These are phyloP conservation scores for Gaeumannomyces sp. DNA, from an alignment of 2,329 filamentous ascomycete species.

Conservation along the genomic window DNA sequence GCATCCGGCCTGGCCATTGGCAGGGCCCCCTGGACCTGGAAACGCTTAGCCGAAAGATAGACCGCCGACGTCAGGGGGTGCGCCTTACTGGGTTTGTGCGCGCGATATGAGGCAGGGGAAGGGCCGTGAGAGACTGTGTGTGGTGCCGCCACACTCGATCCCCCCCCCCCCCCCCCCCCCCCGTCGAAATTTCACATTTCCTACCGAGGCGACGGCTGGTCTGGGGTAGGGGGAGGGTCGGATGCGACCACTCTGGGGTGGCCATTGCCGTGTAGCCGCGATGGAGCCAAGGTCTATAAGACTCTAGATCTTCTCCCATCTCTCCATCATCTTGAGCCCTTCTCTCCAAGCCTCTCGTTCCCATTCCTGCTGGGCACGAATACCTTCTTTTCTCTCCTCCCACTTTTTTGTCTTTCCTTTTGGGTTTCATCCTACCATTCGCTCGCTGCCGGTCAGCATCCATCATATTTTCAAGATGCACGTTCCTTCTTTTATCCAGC, in stretches of 20 bases:
- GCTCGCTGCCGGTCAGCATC: constrained; percentile 24
- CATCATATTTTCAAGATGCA: constrained; percentile 20
- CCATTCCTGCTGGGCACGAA: background rate
- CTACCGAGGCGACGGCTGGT: background rate
- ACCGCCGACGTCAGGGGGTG: too few species aligned
- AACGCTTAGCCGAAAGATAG: too few species aligned
- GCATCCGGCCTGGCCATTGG: background rate
- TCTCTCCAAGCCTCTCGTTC: background rate
- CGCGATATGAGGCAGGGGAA: background rate
- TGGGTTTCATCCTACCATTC: constrained; percentile 7
- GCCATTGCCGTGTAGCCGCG: background rate
- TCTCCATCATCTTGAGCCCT: background rate
- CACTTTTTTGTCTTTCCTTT: constrained; percentile 13
- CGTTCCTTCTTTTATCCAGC: constrained; percentile 23
- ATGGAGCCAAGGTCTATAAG: background rate
- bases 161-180: too few species aligned
- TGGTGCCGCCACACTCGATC: background rate
- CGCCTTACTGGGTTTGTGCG: too few species aligned
- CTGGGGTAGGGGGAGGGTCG: background rate
- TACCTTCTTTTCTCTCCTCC: constrained; percentile 4
- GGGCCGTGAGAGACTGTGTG: background rate
- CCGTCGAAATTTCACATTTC: background rate
- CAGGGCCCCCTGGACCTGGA: too few species aligned
- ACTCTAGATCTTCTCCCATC: background rate
- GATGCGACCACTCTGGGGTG: background rate